Evolutionary conservation across 805 yeast species (phyloP).

Genomic region (Spathaspora arborariae): DNA sequence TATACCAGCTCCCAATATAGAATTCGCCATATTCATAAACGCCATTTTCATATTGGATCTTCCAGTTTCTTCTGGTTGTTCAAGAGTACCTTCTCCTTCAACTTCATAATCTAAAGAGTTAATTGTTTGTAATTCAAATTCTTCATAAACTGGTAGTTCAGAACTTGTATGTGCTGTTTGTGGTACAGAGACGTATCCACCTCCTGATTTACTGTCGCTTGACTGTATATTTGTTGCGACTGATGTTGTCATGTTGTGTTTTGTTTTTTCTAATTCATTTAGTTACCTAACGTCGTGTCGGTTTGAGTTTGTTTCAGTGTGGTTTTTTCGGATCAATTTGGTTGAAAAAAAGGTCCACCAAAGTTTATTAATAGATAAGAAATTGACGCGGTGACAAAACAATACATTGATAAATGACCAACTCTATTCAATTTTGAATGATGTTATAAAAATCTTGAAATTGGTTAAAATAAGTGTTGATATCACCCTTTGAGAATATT

Average conservation of each 20-base stretch:
- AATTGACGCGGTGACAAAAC: no score
- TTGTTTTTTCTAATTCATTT: not conserved
- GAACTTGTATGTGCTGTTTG: not conserved
- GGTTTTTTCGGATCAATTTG: no score
- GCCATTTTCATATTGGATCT: slow-evolving; percentile 67
- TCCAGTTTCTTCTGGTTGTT: slow-evolving; percentile 18
- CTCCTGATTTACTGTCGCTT: not conserved
- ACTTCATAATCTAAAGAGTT: slow-evolving; percentile 15
- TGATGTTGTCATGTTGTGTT: not conserved
- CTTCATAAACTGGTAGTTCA: slow-evolving; percentile 11
- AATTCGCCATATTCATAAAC: slow-evolving; percentile 95
- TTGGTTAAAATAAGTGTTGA: no score
- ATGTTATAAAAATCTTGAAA: no score
- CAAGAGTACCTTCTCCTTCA: slow-evolving; percentile 5
- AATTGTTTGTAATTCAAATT: slow-evolving; percentile 17
- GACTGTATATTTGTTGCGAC: not conserved
- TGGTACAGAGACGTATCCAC: not conserved
- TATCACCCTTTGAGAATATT: no score
- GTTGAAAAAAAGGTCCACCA: no score
- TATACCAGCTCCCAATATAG: slow-evolving; percentile 93
- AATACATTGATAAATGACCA: no score
- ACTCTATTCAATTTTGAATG: no score
- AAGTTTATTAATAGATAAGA: no score
- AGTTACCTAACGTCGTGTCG: no score
- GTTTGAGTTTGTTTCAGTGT: no score